These are phyloP conservation scores for Picea engelmannii DNA, from an alignment of 83 land plant species.

Conservation along the genomic window DNA sequence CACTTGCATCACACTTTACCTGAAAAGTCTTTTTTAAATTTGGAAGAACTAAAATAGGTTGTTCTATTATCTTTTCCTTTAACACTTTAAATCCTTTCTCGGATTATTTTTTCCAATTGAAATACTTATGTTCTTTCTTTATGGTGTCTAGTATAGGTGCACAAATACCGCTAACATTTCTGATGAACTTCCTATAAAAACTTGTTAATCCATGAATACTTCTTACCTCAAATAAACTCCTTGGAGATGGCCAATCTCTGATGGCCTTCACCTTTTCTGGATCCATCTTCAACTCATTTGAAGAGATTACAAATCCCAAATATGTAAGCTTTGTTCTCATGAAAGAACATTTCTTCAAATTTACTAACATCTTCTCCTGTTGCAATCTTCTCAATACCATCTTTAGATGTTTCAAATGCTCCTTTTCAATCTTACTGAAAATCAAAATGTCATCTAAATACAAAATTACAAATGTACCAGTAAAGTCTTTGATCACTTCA, in stretches of 20 bases:
- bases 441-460: background rate
- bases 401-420: background rate
- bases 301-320: background rate
- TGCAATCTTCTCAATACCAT: background rate
- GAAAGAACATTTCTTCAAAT: background rate
- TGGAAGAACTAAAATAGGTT: background rate
- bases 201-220: background rate
- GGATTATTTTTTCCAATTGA: background rate
- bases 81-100: background rate
- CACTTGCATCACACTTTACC: constrained; percentile 10
- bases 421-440: background rate
- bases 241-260: background rate
- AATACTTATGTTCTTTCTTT: background rate
- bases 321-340: background rate
- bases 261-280: background rate
- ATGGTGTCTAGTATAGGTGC: background rate
- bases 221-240: background rate
- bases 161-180: background rate
- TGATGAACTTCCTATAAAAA: background rate
- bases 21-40: background rate
- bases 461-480: background rate
- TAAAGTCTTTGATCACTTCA: background rate
- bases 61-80: background rate
- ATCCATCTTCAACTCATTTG: background rate
- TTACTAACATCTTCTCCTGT: background rate